Conservation (phyloP, 1,284 basidiomycete species). For the Trichosporon inkin region DNA sequence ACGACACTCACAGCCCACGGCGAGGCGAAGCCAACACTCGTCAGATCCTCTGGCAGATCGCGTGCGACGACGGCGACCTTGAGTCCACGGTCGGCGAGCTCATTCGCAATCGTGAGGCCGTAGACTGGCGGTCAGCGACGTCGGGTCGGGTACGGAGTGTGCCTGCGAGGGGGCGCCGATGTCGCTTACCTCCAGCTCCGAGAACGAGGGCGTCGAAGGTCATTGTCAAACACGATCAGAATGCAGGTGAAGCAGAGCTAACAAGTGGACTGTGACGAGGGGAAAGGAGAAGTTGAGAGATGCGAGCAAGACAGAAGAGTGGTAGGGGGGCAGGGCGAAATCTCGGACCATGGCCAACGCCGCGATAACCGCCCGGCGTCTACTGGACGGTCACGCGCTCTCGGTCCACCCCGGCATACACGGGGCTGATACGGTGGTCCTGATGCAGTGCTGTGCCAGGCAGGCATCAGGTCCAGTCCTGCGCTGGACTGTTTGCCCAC, state of each 20-base stretch:
- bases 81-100: conserved; percentile 52
- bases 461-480: too few relatives aligned
- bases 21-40: conserved; percentile 61
- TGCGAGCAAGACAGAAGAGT: not conserved
- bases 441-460: too few relatives aligned
- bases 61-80: conserved; percentile 61
- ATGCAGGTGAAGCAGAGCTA: not conserved
- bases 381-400: not conserved
- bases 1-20: conserved; percentile 60
- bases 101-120: conserved; percentile 52
- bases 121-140: conserved; percentile 42
- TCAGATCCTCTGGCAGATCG: conserved; percentile 62
- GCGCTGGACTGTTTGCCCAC: too few relatives aligned
- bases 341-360: not conserved
- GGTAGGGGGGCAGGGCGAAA: not conserved
- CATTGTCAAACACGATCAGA: not conserved
- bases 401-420: not conserved
- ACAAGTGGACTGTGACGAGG: not conserved
- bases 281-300: not conserved
- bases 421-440: too few relatives aligned
- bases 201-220: conserved; percentile 41
- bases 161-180: not conserved
- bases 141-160: not conserved
- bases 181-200: conserved; percentile 41
- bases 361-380: not conserved